Evolutionary conservation across 495 filamentous ascomycete genomes (phyloP), one percentile per base, ranked within the genome.

Genomic region (Trypethelium eluteriae): DNA sequence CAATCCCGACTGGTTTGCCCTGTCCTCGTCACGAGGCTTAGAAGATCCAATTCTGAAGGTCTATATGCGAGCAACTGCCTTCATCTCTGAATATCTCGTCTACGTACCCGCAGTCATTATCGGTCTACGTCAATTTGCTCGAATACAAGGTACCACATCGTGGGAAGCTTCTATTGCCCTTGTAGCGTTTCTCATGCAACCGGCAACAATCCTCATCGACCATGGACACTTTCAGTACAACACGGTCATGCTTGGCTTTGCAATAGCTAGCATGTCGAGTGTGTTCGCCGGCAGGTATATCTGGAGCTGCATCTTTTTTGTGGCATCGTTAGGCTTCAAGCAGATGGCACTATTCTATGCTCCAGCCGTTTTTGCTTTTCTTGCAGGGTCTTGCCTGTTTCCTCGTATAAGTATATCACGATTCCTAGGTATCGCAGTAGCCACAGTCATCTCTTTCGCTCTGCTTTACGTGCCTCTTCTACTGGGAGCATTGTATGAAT

Each of bases 191-290:
- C 81, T 98, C 38, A 88, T 98, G 83, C 95, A 98, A 71, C 94
- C 94, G 5, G 88, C 85, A 1, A 91, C 89, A 5, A 94, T 97
- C 64, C 83, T 98, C 12, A 89, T 98, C 71, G 94, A 98, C 71
- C 93, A 98, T 73, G 90, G 91, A n/a, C 94, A 98, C 77, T 98
- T 98, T 76, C 94, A 98, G 78, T 98, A 96, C 74, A 98, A 98
- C 75, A 94, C 92, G 0, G 92, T 98, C 62, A 98, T 98, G 94
- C 85, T 98, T 4, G 94, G 95, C 0, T 84, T 97, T 39, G 81
- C 92, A 7, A 77, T 93, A 39, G 92, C 92, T 0, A 91, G 88
- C 71, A 85, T 96, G 80, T 92, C 92, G 46, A 92, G 90, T 75
- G 89, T 96, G 72, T 75, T 96, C 49, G 91, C 92, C 2, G 90